These are phyloP conservation scores for Phialemoniopsis sp. DNA, from an alignment of 2,329 filamentous ascomycete species.

Conservation along the genomic window DNA sequence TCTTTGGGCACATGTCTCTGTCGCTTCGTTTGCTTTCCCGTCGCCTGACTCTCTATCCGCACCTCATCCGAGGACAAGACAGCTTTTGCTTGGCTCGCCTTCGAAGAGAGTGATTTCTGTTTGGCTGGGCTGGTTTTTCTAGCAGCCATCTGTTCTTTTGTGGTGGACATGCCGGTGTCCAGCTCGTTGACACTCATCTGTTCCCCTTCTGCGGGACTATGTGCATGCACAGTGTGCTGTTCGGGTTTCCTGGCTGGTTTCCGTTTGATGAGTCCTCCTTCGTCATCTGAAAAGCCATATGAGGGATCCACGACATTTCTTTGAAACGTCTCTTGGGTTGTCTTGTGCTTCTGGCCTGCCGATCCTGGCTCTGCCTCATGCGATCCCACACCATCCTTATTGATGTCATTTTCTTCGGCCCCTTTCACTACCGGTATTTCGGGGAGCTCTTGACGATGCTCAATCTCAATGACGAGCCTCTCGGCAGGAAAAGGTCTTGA, in stretches of 20 bases:
- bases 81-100: too few species aligned
- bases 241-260: neutral
- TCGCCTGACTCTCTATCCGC: too few species aligned
- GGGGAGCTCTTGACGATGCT: too few species aligned
- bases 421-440: too few species aligned
- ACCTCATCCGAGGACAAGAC: too few species aligned
- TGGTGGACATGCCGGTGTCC: too few species aligned
- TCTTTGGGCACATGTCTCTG: too few species aligned
- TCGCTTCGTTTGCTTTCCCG: too few species aligned
- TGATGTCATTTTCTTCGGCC: neutral
- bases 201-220: neutral
- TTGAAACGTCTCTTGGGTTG: neutral
- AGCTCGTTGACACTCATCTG: neutral
- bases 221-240: neutral
- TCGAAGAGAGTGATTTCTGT: too few species aligned
- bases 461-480: neutral
- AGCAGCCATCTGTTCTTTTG: too few species aligned
- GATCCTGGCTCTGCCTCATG: neutral
- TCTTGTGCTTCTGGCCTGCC: too few species aligned
- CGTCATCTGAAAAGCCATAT: conserved; percentile 30
- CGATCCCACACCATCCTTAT: neutral
- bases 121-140: too few species aligned
- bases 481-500: neutral
- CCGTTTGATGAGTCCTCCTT: conserved; percentile 16
- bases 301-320: conserved; percentile 16